Conservation (phyloP, 805 yeast genomes). For the Candida sanyiensis region DNA sequence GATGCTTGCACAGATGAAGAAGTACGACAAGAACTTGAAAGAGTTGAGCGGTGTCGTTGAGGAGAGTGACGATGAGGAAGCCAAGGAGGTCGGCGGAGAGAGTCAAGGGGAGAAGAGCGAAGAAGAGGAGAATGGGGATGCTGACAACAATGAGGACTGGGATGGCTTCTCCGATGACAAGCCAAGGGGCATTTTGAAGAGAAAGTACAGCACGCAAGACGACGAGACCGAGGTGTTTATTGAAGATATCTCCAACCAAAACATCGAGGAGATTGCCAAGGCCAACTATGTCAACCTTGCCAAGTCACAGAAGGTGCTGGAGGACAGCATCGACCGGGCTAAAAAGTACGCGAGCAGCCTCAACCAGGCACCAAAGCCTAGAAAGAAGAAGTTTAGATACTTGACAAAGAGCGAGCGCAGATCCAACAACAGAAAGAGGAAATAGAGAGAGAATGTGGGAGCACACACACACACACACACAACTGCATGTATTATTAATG, state of each 20-base stretch:
- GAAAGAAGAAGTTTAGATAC: slow-evolving; percentile 81
- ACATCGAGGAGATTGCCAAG: slow-evolving; percentile 56
- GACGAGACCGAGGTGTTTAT: slow-evolving; percentile 42
- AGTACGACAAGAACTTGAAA: slow-evolving; percentile 44
- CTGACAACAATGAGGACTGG: slow-evolving; percentile 30
- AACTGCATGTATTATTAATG: background rate
- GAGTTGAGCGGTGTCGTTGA: slow-evolving; percentile 22
- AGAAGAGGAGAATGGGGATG: slow-evolving; percentile 27
- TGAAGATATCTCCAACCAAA: slow-evolving; percentile 42
- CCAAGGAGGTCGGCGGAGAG: slow-evolving; percentile 15
- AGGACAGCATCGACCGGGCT: slow-evolving; percentile 72
- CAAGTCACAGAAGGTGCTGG: slow-evolving; percentile 62
- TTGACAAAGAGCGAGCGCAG: slow-evolving; percentile 76
- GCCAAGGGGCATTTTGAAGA: slow-evolving; percentile 24
- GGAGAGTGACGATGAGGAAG: slow-evolving; percentile 15
- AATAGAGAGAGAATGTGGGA: background rate
- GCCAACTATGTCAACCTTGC: slow-evolving; percentile 67
- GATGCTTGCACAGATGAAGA: slow-evolving; percentile 56
- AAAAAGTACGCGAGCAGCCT: slow-evolving; percentile 68
- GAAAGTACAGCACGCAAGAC: slow-evolving; percentile 20
- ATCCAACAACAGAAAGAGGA: slow-evolving; percentile 42
- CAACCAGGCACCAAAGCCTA: slow-evolving; percentile 23
- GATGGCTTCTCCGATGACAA: slow-evolving; percentile 32
- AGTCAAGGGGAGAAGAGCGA: slow-evolving; percentile 25
- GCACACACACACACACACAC: background rate